Conservation (phyloP, 179 eudicot genomes). For the Drosera spatulata region DNA sequence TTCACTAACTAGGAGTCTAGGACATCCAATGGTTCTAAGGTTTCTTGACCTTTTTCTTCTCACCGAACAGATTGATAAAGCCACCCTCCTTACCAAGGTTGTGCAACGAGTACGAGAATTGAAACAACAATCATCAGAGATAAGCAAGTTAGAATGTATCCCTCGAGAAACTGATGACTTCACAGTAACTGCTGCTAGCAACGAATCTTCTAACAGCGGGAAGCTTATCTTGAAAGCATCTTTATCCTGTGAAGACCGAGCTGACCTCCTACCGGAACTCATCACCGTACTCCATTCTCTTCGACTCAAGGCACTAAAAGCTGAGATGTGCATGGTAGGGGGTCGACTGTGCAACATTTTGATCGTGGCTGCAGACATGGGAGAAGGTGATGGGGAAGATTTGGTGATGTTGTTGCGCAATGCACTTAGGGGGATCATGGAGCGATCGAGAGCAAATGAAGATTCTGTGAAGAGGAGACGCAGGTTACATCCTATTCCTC, state of each 20-base stretch:
- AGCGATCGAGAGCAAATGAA: conserved; percentile 15
- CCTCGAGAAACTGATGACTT: conserved; percentile 60
- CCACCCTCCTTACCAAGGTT: conserved; percentile 65
- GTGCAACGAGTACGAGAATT: conserved; percentile 56
- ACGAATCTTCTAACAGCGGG: conserved; percentile 1
- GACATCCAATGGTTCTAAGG: too few relatives aligned
- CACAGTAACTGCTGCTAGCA: conserved; percentile 14
- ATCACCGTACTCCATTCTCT: conserved; percentile 35
- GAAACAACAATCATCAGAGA: conserved; percentile 48
- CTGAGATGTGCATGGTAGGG: conserved; percentile 61
- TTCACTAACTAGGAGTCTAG: too few relatives aligned
- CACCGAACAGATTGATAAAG: conserved; percentile 56
- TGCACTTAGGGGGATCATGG: conserved; percentile 42
- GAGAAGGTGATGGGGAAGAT: neutral
- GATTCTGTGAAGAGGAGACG: conserved; percentile 26
- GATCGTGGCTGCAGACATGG: conserved; percentile 25
- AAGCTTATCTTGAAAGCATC: conserved; percentile 41
- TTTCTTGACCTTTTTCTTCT: neutral
- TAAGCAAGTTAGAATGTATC: conserved; percentile 21
- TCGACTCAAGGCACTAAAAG: conserved; percentile 36
- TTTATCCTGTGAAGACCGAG: conserved; percentile 60
- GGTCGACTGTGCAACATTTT: conserved; percentile 54
- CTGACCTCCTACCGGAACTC: conserved; percentile 50
- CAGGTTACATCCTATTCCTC: neutral
- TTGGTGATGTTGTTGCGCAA: conserved; percentile 37